Base-by-base conservation (phyloP, 1,139 yeast genomes). In the Nakaseomyces uthaithaninus region DNA sequence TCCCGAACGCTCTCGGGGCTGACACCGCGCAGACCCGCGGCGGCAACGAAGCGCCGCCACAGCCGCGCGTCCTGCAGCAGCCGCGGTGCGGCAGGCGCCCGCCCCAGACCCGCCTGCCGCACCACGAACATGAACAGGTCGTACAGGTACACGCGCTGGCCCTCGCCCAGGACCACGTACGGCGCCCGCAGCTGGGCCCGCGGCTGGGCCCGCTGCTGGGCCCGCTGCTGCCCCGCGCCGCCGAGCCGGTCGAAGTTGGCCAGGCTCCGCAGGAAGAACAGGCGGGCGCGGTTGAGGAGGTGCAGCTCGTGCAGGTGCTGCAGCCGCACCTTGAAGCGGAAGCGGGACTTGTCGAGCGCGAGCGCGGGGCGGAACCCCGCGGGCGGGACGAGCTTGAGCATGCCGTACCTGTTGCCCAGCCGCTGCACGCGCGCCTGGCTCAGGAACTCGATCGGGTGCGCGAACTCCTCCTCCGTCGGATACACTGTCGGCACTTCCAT, bases 381-480 rank as follows among this genome's bases (percentile, higher is more conserved):
- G 0, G 91, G 91, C 2, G 93, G 87, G 1, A 73, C 67, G 1
- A 82, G 51, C 54, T 81, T 82, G 23, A 82, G 60, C 51, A 82
- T 69, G 1, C 93, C 93, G 55, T 67, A 80, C 37, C 66, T 58
- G 9, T 63, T 63, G 4, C 91, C 93, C 20, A 79, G 52, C n/a
- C 62, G 52, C 10, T 68, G 60, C 3, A 77, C 63, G 37, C 68
- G 71, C 0, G 69, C 64, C 17, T 75, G 65, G 1, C 82, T 74
- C 24, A 82, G 61, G 53, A 75, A 82, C 3, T 62, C 64, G 33
- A 81, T 76, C 1, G 91, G 91, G 51, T 77, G 72, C 3, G 52
- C 54, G 53, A 82, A 80, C 55, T 82, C 80, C 19, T 60, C 67
- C 20, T 54, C 59, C 1, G 73, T 60, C 0, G 89, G 91, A 26